Evolutionary conservation across 257 asterid genomes (phyloP), one percentile per base, ranked within the genome.

Genomic region (Solanum appendiculatum): DNA sequence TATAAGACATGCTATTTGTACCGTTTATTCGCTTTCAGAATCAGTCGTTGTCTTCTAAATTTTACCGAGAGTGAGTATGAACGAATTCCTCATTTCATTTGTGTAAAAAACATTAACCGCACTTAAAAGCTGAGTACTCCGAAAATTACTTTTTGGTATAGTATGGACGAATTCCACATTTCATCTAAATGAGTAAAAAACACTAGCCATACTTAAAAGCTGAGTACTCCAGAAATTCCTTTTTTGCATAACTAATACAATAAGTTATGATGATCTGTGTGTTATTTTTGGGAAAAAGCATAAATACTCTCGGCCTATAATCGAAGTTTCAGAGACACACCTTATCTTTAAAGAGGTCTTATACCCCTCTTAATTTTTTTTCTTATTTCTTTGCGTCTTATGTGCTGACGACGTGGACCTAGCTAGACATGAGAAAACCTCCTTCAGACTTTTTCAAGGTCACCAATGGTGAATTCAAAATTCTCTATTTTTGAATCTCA

Each of bases 261-360:
- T 58, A 58, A 58, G 66, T 21, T 58, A 58, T 58, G 14, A 8
- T 58, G 29, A 1, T 21, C 2, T 21, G 21, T 9, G 29, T 58
- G 6, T 11, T 58, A 58, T 21, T 58, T 54, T 58, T 23, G 0
- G 1, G 0, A 3, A 58, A 21, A 21, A 2, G 0, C 2, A 9
- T 58, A 58, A 8, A 21, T 21, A 58, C 1, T 8, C 29, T 58
- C 6, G 1, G 21, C 6, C 29, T 58, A 8, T 58, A 6, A 58
- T 8, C 2, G 2, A 21, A 58, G 27, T 58, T 58, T 58, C 14
- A 58, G 13, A 58, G 27, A 8, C 1, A 21, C 14, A 58, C 0
- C 14, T 58, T 58, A 21, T 3, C 13, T 58, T 58, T 21, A 58
- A 58, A 2, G 3, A 5, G 5, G 5, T 36, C 39, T 36, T 36